phyloP scores from a whole-genome alignment of 75 land plant species.

The Selaginella tamariscina region DNA sequence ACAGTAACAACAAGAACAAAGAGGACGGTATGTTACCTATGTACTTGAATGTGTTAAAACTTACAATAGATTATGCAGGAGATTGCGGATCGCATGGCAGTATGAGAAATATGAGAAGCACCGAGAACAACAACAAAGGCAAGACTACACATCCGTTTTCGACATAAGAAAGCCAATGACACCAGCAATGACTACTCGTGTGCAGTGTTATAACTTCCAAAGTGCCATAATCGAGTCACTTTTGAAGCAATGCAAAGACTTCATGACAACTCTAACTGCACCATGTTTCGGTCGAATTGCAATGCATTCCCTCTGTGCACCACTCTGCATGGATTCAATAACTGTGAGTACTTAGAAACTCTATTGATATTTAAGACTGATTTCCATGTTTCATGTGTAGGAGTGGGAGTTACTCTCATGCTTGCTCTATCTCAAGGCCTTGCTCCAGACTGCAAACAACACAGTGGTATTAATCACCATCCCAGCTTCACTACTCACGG shows the following conservation, averaged over 20 bases:
- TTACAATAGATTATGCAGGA: too few relatives aligned
- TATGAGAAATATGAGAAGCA: conserved; percentile 72
- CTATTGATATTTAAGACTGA: not conserved
- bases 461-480: conserved; percentile 73
- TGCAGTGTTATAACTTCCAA: not conserved
- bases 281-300: conserved; percentile 60
- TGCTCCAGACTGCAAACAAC: conserved; percentile 37
- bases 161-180: conserved; percentile 61
- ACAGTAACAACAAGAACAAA: not conserved
- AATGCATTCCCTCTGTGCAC: conserved; percentile 81
- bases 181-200: not conserved
- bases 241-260: not conserved
- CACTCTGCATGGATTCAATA: conserved; percentile 61
- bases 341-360: too few relatives aligned
- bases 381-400: conserved; percentile 31
- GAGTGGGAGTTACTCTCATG: conserved; percentile 89
- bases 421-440: conserved; percentile 46
- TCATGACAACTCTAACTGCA: not conserved
- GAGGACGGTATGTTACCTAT: too few relatives aligned
- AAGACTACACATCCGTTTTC: conserved; percentile 60
- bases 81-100: conserved; percentile 93
- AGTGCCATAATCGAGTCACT: not conserved
- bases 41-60: too few relatives aligned
- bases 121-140: conserved; percentile 22
- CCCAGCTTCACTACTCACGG: conserved; percentile 61